Evolutionary conservation across 257 asterid genomes (phyloP).

Genomic region (Jacaranda copaia): DNA sequence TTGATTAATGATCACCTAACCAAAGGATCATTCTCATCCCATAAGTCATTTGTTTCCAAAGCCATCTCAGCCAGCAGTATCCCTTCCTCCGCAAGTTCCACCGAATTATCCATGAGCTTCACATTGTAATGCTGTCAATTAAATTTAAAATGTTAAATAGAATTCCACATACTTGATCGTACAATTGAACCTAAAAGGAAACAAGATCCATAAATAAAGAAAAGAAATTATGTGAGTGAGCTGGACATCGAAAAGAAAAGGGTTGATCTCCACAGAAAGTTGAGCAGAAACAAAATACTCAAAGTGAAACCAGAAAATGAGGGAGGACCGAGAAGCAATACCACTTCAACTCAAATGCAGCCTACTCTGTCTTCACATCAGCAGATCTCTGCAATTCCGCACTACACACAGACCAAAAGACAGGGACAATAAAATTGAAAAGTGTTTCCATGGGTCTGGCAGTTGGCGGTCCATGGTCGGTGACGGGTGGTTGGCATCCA

Average conservation of each 20-base stretch:
- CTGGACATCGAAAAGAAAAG: not conserved
- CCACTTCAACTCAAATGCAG: constrained; percentile 11
- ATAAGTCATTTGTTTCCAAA: constrained; percentile 90
- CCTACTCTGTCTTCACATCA: not conserved
- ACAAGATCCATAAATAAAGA: not conserved
- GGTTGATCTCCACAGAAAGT: not conserved
- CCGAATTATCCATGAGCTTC: constrained; percentile 92
- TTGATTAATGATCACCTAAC: constrained; percentile 69
- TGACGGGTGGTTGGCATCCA: too few species aligned
- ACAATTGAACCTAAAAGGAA: not conserved
- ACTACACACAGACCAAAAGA: not conserved
- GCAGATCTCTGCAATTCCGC: constrained; percentile 30
- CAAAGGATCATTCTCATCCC: too few species aligned
- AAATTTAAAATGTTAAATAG: constrained; percentile 28
- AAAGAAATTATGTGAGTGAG: constrained; percentile 8
- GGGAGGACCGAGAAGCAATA: not conserved
- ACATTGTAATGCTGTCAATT: constrained; percentile 80
- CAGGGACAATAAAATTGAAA: not conserved
- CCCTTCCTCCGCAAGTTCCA: constrained; percentile 96
- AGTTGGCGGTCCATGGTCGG: too few species aligned
- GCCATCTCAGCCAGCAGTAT: constrained; percentile 92
- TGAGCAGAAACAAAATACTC: not conserved
- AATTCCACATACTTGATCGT: constrained; percentile 5
- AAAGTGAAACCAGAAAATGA: not conserved
- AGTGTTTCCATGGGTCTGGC: not conserved